Evolutionary conservation across 2,329 filamentous ascomycete genomes (phyloP), one percentile per base, ranked within the genome.

Genomic region (Rutstroemia sp.): DNA sequence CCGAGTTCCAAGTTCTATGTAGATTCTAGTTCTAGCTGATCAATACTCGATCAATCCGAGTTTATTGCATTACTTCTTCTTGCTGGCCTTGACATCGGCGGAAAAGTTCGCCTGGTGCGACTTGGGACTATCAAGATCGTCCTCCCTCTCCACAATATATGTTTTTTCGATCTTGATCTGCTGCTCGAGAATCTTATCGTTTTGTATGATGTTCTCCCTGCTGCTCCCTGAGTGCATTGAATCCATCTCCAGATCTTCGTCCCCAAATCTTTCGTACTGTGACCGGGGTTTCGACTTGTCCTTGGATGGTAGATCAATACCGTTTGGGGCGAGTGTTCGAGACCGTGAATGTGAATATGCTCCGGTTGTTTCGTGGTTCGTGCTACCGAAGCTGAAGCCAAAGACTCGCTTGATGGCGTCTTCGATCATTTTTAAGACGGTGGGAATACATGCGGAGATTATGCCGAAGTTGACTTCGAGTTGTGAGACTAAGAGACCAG

Each of bases 401-500:
- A 48, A 57, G 21, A 58, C n/a, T 14, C 38, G 48, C 23, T 40
- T 53, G 10, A 53, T 45, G 38, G 17, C 40, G 14, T 59, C 57
- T 50, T 59, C 57, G 16, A 54, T 30, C 5, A 59, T 47, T 48
- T 59, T 59, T 14, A 54, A 36, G 17, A 57, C 47, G 14, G 54
- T 59, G 19, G 57, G 57, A 47, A 59, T 57, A 23, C 57, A 57
- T 34, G 57, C 57, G 49, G 57, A 56, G 5, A 59, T 54, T 21
- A 59, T 59, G 21, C 57, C 57, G 17, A 59, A 59, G n/a, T 59
- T 54, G 30, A 59, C 55, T 48, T 59, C 57, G 23, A 59, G 51
- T 51, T 59, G 57, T 5, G 57, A 59, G 49, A 59, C 40, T 23
- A 57, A 19, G 16, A 59, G 30, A 10, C 57, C 57, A n/a, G 54